A percentile compares a stretch with the other conserved stretches of the same genome.
These are phyloP conservation scores for Elsinoe fawcettii DNA, from an alignment of 2,329 filamentous ascomycete species.

Conservation along the genomic window DNA sequence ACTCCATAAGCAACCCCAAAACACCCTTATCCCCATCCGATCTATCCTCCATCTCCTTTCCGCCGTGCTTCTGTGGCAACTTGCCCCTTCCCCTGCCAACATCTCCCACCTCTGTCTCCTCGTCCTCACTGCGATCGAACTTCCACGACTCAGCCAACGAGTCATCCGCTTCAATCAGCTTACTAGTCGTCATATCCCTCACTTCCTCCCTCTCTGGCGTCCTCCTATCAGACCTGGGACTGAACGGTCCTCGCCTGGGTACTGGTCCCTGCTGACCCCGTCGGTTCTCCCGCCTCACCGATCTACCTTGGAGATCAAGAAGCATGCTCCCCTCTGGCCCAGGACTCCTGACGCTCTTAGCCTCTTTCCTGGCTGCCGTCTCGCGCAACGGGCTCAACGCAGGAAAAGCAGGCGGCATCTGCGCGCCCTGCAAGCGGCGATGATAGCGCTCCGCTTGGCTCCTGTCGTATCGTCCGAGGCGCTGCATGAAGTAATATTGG, in stretches of 20 bases:
- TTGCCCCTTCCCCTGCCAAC: not conserved
- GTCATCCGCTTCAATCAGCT: slow-evolving; percentile 19
- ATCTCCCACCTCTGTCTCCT: not conserved
- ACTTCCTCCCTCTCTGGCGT: slow-evolving; percentile 1
- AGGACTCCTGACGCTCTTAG: not conserved
- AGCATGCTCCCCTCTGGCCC: slow-evolving; percentile 16
- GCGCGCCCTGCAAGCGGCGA: not conserved
- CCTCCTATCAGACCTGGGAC: not conserved
- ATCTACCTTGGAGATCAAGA: slow-evolving; percentile 16
- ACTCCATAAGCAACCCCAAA: slow-evolving; percentile 18
- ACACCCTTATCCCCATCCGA: slow-evolving; percentile 14
- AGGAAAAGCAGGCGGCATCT: slow-evolving; percentile 19
- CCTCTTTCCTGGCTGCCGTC: not conserved
- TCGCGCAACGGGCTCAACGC: slow-evolving; percentile 16
- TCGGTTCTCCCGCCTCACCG: slow-evolving; percentile 4
- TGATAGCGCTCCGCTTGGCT: slow-evolving; percentile 16
- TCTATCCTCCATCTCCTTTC: not conserved
- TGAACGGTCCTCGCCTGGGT: not conserved
- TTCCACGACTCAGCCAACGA: slow-evolving; percentile 18
- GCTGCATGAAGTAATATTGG: slow-evolving; percentile 84
- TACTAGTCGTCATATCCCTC: slow-evolving; percentile 17
- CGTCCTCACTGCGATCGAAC: slow-evolving; percentile 12
- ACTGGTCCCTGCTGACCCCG: not conserved
- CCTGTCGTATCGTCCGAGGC: slow-evolving; percentile 17
- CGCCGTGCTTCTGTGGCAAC: not conserved